Evolutionary conservation across 2,329 filamentous ascomycete species (phyloP).

Genomic region (Aspergillus spinulosporus): DNA sequence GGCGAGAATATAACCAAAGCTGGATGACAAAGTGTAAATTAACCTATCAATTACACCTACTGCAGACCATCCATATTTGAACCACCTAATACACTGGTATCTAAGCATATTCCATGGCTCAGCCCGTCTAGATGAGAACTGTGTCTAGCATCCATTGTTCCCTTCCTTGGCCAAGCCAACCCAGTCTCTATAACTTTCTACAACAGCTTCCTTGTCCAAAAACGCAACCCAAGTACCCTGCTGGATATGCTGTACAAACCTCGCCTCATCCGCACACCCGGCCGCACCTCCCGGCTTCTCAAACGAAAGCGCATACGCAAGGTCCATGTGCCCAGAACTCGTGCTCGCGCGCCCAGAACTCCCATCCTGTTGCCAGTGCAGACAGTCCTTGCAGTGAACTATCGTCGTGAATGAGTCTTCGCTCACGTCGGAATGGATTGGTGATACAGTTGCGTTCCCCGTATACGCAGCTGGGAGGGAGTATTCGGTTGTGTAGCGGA

Average conservation of each 20-base stretch:
- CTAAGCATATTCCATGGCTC: no score
- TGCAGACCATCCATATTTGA: no score
- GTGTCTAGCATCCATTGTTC: neutral
- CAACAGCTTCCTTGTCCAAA: neutral
- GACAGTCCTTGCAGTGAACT: conserved; percentile 63
- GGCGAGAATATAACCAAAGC: no score
- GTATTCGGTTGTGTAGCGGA: conserved; percentile 62
- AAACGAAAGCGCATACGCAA: conserved; percentile 53
- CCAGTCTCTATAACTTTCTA: neutral
- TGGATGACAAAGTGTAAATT: no score
- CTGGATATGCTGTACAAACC: neutral
- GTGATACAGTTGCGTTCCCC: conserved; percentile 62
- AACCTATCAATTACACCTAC: no score
- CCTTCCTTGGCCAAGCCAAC: neutral
- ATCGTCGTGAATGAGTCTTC: conserved; percentile 61
- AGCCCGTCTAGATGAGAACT: no score
- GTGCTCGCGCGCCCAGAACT: conserved; percentile 42
- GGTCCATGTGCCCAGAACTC: conserved; percentile 43
- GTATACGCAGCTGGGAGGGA: conserved; percentile 59
- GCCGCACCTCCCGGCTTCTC: neutral
- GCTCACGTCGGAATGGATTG: conserved; percentile 60
- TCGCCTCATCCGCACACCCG: neutral
- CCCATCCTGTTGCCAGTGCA: conserved; percentile 55
- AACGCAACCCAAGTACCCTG: neutral
- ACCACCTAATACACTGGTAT: no score